Percentiles rank a stretch among this genome's conserved stretches.
Evolutionary conservation across 768 basidiomycete genomes (phyloP).

Genomic region (Serendipita sp.): DNA sequence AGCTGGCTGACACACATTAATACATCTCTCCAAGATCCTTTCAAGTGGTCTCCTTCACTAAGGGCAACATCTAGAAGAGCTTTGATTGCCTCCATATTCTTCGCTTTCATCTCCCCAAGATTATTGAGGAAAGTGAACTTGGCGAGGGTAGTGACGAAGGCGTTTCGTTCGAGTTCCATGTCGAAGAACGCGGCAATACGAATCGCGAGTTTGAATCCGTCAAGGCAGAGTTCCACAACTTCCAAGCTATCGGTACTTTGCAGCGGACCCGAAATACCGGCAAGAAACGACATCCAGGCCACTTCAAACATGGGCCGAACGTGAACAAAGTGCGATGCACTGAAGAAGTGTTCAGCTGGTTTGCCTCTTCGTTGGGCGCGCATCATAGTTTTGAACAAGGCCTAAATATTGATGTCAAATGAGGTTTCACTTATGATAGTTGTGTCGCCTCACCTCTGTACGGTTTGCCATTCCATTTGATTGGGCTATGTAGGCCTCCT

Average conservation of each 20-base stretch:
- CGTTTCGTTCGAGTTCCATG: slow-evolving; percentile 93
- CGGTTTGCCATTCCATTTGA: slow-evolving; percentile 94
- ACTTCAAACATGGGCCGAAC: slow-evolving; percentile 99
- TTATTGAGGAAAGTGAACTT: slow-evolving; percentile 99
- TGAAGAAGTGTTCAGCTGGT: slow-evolving; percentile 78
- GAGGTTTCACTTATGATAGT: not conserved
- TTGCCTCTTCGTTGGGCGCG: slow-evolving; percentile 78
- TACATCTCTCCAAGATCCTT: slow-evolving; percentile 93
- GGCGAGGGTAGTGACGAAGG: slow-evolving; percentile 87
- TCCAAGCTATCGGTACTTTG: slow-evolving; percentile 94
- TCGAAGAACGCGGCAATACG: slow-evolving; percentile 95
- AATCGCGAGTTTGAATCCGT: slow-evolving; percentile 95
- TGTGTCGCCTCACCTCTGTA: slow-evolving; percentile 55
- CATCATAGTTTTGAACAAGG: slow-evolving; percentile 84
- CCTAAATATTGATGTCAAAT: slow-evolving; percentile 29
- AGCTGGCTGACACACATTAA: slow-evolving; percentile 94
- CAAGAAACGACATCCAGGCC: slow-evolving; percentile 96
- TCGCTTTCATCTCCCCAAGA: slow-evolving; percentile 95
- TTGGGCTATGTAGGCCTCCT: slow-evolving; percentile 90
- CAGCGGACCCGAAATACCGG: slow-evolving; percentile 83
- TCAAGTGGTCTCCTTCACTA: slow-evolving; percentile 91
- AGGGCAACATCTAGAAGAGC: slow-evolving; percentile 85
- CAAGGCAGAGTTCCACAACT: slow-evolving; percentile 77
- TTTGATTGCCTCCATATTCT: slow-evolving; percentile 99
- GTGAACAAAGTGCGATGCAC: slow-evolving; percentile 90